Conservation (phyloP, 75 land plant species). For the Pinus albicaulis region DNA sequence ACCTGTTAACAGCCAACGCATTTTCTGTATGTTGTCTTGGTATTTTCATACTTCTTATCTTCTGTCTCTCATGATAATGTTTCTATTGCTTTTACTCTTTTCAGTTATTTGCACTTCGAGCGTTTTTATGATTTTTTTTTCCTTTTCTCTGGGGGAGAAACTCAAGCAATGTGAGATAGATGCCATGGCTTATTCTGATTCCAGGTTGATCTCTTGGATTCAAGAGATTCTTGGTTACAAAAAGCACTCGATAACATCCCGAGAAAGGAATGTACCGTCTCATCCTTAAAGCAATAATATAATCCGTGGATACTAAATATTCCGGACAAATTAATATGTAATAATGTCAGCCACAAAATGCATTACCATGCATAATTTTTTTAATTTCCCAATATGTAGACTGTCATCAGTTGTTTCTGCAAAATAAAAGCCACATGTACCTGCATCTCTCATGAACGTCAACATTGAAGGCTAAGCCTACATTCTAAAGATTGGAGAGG, state of each 20-base stretch:
- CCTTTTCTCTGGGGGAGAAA: not conserved
- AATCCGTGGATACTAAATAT: not conserved
- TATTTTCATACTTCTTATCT: not conserved
- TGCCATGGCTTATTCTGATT: not conserved
- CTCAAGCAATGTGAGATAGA: not conserved
- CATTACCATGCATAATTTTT: too few species aligned
- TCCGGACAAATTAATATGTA: too few species aligned
- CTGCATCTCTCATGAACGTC: not conserved
- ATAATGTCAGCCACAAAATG: not conserved
- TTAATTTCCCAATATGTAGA: not conserved
- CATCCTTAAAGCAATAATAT: not conserved
- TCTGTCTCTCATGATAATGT: not conserved
- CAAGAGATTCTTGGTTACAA: not conserved
- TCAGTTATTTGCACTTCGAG: not conserved
- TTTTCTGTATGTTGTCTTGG: not conserved
- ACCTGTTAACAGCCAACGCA: not conserved
- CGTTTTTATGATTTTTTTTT: not conserved
- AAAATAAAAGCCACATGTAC: not conserved
- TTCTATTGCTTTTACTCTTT: conserved; percentile 2
- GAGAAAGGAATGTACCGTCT: not conserved
- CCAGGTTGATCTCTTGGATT: conserved; percentile 3
- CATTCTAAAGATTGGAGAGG: not conserved
- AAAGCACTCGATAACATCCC: not conserved
- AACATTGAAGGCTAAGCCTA: not conserved
- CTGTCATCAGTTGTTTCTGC: not conserved